These are phyloP conservation scores for Exophiala sp. DNA, from an alignment of 2,329 filamentous ascomycete species.

Conservation along the genomic window DNA sequence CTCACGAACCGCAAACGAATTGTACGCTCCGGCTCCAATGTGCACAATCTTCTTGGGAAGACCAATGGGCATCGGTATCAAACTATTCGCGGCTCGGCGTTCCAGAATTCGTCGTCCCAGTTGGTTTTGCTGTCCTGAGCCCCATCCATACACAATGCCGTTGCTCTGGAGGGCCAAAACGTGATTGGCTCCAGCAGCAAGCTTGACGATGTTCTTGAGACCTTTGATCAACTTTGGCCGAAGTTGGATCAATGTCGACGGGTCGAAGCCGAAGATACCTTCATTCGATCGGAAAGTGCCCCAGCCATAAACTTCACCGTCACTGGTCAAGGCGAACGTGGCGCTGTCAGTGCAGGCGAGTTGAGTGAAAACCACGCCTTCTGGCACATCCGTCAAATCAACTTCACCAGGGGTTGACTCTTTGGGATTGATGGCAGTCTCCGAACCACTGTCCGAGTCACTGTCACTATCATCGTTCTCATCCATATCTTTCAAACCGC, in stretches of 20 bases:
- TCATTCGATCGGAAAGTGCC: conserved; percentile 68
- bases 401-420: conserved; percentile 63
- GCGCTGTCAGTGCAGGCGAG: conserved; percentile 68
- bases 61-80: conserved; percentile 49
- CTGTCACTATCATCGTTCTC: conserved; percentile 35
- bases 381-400: conserved; percentile 48
- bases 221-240: conserved; percentile 42
- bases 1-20: conserved; percentile 66
- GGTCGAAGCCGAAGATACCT: conserved; percentile 52
- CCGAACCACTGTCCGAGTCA: conserved; percentile 40
- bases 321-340: conserved; percentile 68
- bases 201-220: conserved; percentile 60
- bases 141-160: conserved; percentile 64
- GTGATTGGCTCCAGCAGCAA: conserved; percentile 65
- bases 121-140: conserved; percentile 64
- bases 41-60: conserved; percentile 50
- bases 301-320: conserved; percentile 75
- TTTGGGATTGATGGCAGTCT: conserved; percentile 62
- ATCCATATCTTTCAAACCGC: conserved; percentile 32
- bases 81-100: conserved; percentile 46
- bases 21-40: conserved; percentile 68
- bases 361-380: conserved; percentile 59
- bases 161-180: conserved; percentile 61
- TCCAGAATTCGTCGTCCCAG: conserved; percentile 59
- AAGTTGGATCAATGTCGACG: conserved; percentile 38